Evolutionary conservation across 2,329 filamentous ascomycete genomes (phyloP).

Genomic region (Fusarium coffeatum): DNA sequence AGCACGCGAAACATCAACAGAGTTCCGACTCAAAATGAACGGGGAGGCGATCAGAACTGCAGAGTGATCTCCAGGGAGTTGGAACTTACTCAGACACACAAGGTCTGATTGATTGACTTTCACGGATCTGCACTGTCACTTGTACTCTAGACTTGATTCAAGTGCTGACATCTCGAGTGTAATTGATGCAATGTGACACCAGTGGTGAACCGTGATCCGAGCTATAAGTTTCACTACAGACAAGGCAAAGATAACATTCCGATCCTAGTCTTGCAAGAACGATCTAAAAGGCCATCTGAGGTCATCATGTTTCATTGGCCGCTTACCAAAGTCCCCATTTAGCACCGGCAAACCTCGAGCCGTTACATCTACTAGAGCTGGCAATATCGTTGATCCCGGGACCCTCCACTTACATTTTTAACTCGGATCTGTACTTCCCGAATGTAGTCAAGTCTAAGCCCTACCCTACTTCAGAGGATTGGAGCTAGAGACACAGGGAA

Average conservation of each 20-base stretch:
- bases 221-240: not conserved
- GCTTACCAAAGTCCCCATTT: constrained; percentile 11
- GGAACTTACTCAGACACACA: not conserved
- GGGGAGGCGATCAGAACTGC: no score
- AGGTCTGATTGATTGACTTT: not conserved
- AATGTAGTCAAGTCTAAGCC: constrained; percentile 20
- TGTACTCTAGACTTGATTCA: not conserved
- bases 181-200: not conserved
- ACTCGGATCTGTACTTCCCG: not conserved
- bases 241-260: not conserved
- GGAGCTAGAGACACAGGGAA: not conserved
- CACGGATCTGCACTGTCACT: not conserved
- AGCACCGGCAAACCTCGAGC: constrained; percentile 11
- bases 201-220: not conserved
- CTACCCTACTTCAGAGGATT: not conserved
- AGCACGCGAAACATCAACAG: not conserved
- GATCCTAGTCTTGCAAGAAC: not conserved
- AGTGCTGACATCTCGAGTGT: not conserved
- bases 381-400: not conserved
- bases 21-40: not conserved
- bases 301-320: not conserved
- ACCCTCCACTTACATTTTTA: not conserved
- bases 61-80: not conserved
- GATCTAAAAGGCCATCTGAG: not conserved
- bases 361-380: not conserved